These are phyloP conservation scores for Gliomastix tumulicola DNA, from an alignment of 2,329 filamentous ascomycete genomes.

Conservation along the genomic window DNA sequence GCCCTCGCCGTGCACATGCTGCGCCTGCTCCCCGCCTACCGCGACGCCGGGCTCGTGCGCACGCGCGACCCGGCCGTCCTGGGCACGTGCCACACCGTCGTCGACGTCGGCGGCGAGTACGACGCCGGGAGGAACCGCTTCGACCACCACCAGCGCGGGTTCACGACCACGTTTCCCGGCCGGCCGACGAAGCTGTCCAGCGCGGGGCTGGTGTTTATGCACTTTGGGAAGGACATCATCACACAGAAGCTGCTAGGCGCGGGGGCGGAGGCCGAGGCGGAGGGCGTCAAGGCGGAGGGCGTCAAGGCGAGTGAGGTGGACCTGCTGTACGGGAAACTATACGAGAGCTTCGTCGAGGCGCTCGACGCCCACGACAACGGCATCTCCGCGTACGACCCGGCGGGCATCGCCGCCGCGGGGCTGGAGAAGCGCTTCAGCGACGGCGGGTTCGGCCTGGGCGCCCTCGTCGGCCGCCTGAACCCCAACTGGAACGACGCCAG, in stretches of 20 bases:
- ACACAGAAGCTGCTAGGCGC: slow-evolving; percentile 44
- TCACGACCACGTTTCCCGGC: slow-evolving; percentile 76
- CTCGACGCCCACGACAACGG: slow-evolving; percentile 98
- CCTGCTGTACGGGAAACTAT: slow-evolving; percentile 80
- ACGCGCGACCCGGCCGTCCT: slow-evolving; percentile 79
- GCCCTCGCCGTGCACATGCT: slow-evolving; percentile 95
- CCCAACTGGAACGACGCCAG: slow-evolving; percentile 67
- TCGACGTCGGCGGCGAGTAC: slow-evolving; percentile 96
- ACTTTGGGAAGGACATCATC: slow-evolving; percentile 85
- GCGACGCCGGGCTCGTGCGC: slow-evolving; percentile 66
- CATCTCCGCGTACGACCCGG: slow-evolving; percentile 73
- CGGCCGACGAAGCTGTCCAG: slow-evolving; percentile 85
- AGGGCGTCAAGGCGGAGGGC: neutral
- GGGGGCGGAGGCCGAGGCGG: slow-evolving; percentile 19
- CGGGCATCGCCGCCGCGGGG: slow-evolving; percentile 59
- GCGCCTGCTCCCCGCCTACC: slow-evolving; percentile 77
- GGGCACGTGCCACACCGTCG: slow-evolving; percentile 82
- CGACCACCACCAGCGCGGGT: slow-evolving; percentile 96
- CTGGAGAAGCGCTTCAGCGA: slow-evolving; percentile 78
- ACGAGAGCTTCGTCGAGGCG: slow-evolving; percentile 89
- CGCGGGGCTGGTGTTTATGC: slow-evolving; percentile 90
- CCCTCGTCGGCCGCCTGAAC: slow-evolving; percentile 76
- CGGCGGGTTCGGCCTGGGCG: slow-evolving; percentile 76
- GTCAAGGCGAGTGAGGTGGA: slow-evolving; percentile 51
- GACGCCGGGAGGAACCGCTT: slow-evolving; percentile 70